Percentiles rank a stretch among this genome's conserved stretches.
Evolutionary conservation across 495 filamentous ascomycete species (phyloP).

Genomic region (Bombardia bombarda): DNA sequence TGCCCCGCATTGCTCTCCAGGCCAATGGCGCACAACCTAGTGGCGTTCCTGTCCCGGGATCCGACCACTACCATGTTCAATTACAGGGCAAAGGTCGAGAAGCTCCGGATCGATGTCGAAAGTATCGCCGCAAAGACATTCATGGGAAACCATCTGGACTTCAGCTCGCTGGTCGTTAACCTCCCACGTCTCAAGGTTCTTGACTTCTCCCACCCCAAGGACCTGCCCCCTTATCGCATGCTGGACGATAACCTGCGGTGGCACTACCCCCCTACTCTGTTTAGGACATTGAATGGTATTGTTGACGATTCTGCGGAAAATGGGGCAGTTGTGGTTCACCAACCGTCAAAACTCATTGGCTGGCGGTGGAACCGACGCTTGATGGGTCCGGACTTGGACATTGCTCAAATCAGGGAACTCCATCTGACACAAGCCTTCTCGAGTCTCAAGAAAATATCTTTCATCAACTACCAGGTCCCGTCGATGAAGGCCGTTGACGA

Average conservation of each 20-base stretch:
- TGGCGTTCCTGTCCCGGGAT: constrained; percentile 25
- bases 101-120: constrained; percentile 57
- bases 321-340: background rate
- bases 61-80: constrained; percentile 36
- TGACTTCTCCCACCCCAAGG: constrained; percentile 46
- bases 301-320: background rate
- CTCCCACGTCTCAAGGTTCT: constrained; percentile 44
- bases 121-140: constrained; percentile 21
- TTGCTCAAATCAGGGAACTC: constrained; percentile 37
- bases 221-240: constrained; percentile 47
- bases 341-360: constrained; percentile 41
- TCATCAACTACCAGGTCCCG: constrained; percentile 56
- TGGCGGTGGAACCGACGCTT: constrained; percentile 79
- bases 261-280: constrained; percentile 53
- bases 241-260: constrained; percentile 46
- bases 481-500: constrained; percentile 17
- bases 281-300: constrained; percentile 40
- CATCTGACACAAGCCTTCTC: constrained; percentile 56
- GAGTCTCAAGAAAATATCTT: constrained; percentile 47
- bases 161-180: constrained; percentile 30
- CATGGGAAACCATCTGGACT: constrained; percentile 31
- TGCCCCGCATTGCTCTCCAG: constrained; percentile 50
- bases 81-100: constrained; percentile 61
- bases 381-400: constrained; percentile 37
- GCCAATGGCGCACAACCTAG: constrained; percentile 35